Percentiles rank a stretch among this genome's conserved stretches.
Conservation (phyloP, 2,329 filamentous ascomycete genomes). For the Oidium heveae region DNA sequence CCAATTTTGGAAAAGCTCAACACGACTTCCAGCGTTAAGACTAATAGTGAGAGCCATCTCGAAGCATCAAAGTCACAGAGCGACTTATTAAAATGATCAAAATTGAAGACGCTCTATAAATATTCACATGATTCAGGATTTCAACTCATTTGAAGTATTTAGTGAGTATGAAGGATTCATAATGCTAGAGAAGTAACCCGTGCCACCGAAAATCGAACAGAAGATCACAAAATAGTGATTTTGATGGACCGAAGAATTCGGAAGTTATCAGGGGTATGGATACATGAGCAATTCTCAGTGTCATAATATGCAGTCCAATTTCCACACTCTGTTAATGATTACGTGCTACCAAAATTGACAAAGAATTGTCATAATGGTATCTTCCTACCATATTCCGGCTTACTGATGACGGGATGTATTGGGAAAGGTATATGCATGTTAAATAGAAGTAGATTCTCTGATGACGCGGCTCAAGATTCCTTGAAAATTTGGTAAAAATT, state of each 20-base stretch:
- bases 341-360: neutral
- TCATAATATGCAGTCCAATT: neutral
- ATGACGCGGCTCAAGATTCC: neutral
- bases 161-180: neutral
- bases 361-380: neutral
- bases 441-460: neutral
- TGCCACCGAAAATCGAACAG: neutral
- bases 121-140: neutral
- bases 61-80: neutral
- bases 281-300: neutral
- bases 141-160: neutral
- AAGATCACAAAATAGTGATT: neutral
- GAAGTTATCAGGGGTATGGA: neutral
- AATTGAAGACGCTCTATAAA: neutral
- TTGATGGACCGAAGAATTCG: neutral
- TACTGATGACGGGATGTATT: neutral
- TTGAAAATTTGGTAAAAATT: neutral
- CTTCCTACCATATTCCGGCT: neutral
- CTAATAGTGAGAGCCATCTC: slow-evolving; percentile 8
- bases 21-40: slow-evolving; percentile 8
- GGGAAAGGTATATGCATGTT: neutral
- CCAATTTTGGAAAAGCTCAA: slow-evolving; percentile 8
- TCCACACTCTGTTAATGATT: neutral
- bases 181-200: neutral
- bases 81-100: neutral